Evolutionary conservation across 257 asterid genomes (phyloP).

Genomic region (Solanum medicagineum): DNA sequence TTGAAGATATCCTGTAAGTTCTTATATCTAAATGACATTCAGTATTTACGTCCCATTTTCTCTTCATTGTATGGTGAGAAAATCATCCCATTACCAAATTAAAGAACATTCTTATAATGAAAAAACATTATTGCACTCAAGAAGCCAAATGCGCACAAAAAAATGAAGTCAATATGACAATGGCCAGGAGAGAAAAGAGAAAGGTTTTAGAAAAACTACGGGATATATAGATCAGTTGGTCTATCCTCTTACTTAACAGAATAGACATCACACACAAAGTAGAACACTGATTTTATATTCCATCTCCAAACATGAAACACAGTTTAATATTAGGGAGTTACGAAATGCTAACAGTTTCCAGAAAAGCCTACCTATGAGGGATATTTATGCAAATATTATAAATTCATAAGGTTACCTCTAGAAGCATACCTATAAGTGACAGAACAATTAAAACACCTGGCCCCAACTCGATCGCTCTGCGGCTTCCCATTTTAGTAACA

Average conservation of each 20-base stretch:
- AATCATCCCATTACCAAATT: not conserved
- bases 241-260: not conserved
- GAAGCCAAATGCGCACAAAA: not conserved
- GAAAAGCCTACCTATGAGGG: not conserved
- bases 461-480: slow-evolving; percentile 84
- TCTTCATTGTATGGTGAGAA: not conserved
- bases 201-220: not conserved
- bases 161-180: not conserved
- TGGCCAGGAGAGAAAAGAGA: not conserved
- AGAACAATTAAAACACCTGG: slow-evolving; percentile 60
- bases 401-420: not conserved
- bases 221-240: not conserved
- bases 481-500: slow-evolving; percentile 99
- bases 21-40: not conserved
- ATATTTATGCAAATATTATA: not conserved
- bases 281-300: not conserved
- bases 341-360: not conserved
- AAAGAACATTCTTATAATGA: not conserved
- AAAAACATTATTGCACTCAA: not conserved
- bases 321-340: not conserved
- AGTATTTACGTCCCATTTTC: not conserved
- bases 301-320: not conserved
- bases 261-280: not conserved
- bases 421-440: slow-evolving; percentile 58
- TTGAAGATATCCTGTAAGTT: not conserved